Percentiles rank a stretch among this genome's conserved stretches.
These are phyloP conservation scores for Thozetella sp. DNA, from an alignment of 495 filamentous ascomycete species.

Conservation along the genomic window DNA sequence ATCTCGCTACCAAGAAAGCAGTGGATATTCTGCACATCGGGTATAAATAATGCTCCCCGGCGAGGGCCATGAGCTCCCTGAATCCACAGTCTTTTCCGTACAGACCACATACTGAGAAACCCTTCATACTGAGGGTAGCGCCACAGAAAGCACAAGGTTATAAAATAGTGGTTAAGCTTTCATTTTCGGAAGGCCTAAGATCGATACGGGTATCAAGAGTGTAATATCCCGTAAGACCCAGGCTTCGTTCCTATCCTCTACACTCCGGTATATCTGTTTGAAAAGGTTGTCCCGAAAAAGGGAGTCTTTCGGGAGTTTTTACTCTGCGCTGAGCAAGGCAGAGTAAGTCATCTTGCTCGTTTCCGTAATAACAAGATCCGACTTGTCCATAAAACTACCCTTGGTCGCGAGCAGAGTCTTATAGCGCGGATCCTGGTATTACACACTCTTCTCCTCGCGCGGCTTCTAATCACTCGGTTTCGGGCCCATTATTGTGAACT, in stretches of 20 bases:
- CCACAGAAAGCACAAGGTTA: too few species aligned
- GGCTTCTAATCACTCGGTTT: slow-evolving; percentile 12
- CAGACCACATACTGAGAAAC: too few species aligned
- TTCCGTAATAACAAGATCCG: slow-evolving; percentile 23
- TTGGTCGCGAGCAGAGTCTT: slow-evolving; percentile 29
- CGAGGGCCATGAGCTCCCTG: too few species aligned
- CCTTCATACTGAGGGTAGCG: too few species aligned
- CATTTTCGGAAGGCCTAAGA: not conserved
- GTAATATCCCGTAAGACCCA: slow-evolving; percentile 37
- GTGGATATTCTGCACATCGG: too few species aligned
- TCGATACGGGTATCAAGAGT: not conserved
- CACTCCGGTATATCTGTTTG: slow-evolving; percentile 22
- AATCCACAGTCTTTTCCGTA: too few species aligned
- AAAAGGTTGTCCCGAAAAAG: slow-evolving; percentile 39
- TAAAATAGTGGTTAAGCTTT: not conserved
- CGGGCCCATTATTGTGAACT: too few species aligned
- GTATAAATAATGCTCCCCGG: too few species aligned
- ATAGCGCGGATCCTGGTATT: slow-evolving; percentile 35
- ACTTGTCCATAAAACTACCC: slow-evolving; percentile 41
- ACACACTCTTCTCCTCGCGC: slow-evolving; percentile 35
- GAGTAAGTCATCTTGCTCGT: slow-evolving; percentile 22
- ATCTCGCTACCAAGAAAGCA: too few species aligned
- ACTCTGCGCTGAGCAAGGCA: slow-evolving; percentile 28
- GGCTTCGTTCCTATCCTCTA: slow-evolving; percentile 36
- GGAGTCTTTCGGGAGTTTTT: slow-evolving; percentile 28